Percentiles rank a stretch among this genome's conserved stretches.
Evolutionary conservation across 371 early-diverging fungal genomes (phyloP).

Genomic region (Syncephalastrum contaminatum): DNA sequence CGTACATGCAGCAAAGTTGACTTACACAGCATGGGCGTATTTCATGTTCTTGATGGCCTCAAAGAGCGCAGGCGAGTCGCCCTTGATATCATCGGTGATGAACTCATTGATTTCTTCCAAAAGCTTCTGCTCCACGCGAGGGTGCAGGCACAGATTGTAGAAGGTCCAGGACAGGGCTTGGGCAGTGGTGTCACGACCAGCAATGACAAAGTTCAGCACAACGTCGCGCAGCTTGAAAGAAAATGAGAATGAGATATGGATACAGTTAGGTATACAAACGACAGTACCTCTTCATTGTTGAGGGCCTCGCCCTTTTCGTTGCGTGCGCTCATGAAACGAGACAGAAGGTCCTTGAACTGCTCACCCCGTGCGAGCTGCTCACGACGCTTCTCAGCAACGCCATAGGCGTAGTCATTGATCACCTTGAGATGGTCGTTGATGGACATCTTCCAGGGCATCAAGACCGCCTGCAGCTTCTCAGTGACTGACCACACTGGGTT

Average conservation of each 20-base stretch:
- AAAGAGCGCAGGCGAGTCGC: constrained; percentile 34
- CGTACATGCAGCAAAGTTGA: not conserved
- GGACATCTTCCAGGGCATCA: constrained; percentile 16
- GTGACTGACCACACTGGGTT: constrained; percentile 38
- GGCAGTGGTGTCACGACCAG: constrained; percentile 70
- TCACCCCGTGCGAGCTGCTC: constrained; percentile 20
- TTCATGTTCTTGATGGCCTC: constrained; percentile 49
- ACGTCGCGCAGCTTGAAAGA: constrained; percentile 42
- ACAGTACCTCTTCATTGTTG: constrained; percentile 39
- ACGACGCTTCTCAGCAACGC: constrained; percentile 42
- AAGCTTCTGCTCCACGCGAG: constrained; percentile 51
- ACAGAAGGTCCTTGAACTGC: constrained; percentile 50
- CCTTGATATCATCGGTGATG: constrained; percentile 34
- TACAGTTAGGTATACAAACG: constrained; percentile 11
- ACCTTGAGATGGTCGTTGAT: constrained; percentile 39
- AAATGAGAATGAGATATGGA: too few relatives aligned
- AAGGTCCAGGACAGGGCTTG: constrained; percentile 71
- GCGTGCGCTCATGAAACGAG: constrained; percentile 56
- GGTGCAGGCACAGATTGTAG: constrained; percentile 49
- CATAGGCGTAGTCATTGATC: constrained; percentile 47
- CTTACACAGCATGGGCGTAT: constrained; percentile 61
- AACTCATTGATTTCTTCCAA: constrained; percentile 53
- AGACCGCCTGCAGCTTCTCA: constrained; percentile 21
- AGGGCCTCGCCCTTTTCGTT: constrained; percentile 53
- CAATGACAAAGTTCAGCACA: constrained; percentile 71